These are phyloP conservation scores for Coffea canephora DNA, from an alignment of 257 asterid genomes.

Conservation along the genomic window DNA sequence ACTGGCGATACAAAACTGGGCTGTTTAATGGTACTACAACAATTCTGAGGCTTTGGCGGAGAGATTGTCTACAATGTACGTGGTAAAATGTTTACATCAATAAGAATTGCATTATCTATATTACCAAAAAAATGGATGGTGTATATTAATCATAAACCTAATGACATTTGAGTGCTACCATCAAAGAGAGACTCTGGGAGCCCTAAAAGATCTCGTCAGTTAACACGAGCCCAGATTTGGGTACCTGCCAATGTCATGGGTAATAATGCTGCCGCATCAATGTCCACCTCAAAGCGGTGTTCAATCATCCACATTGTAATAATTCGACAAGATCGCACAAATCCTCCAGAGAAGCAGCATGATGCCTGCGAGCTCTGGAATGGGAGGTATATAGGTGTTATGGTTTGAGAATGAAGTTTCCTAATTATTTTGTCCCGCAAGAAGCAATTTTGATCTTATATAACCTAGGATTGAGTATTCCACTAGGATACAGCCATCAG, in stretches of 20 bases:
- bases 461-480: neutral
- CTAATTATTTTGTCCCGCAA: constrained; percentile 1
- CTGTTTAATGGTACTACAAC: constrained; percentile 7
- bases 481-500: neutral
- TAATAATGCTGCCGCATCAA: neutral
- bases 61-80: neutral
- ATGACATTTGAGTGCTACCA: neutral
- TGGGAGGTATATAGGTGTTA: neutral
- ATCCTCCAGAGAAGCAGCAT: neutral
- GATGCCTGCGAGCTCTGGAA: neutral
- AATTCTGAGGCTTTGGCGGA: neutral
- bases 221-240: neutral
- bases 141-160: neutral
- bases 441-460: neutral
- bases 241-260: neutral
- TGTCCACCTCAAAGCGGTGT: neutral
- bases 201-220: neutral
- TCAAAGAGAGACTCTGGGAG: neutral
- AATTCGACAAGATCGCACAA: neutral
- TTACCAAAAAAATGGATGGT: neutral
- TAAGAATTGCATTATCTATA: neutral
- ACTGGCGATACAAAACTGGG: neutral
- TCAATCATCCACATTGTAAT: neutral
- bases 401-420: neutral
- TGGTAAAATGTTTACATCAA: neutral